Evolutionary conservation across 179 eudicot species (phyloP).

Genomic region (Camellia oleifera): DNA sequence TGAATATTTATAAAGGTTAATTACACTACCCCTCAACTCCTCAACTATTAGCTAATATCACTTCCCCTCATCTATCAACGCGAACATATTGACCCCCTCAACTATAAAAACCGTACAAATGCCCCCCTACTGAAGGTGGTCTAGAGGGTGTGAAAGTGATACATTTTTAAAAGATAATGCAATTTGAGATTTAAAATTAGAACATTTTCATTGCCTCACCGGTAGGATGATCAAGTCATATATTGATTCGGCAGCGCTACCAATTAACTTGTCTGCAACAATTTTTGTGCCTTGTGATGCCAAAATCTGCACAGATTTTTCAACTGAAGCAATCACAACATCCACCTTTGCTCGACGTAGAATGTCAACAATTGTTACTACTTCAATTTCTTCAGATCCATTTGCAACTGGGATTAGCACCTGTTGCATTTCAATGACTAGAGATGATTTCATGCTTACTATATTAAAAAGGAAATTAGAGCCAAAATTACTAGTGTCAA

Average conservation of each 20-base stretch:
- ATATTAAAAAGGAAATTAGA: not conserved
- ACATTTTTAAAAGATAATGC: not conserved
- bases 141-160: no score
- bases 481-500: not conserved
- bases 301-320: conserved; percentile 51
- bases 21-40: no score
- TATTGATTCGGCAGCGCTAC: conserved; percentile 52
- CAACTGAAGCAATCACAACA: conserved; percentile 82
- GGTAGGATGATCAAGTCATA: conserved; percentile 86
- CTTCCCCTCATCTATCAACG: no score
- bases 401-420: conserved; percentile 91
- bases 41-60: no score
- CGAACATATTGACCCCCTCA: no score
- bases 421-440: conserved; percentile 29
- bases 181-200: not conserved
- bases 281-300: conserved; percentile 77
- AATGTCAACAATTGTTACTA: conserved; percentile 65
- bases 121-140: no score
- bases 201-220: conserved; percentile 38
- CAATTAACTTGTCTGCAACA: conserved; percentile 65
- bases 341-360: conserved; percentile 76
- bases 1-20: not conserved
- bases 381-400: conserved; percentile 81
- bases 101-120: no score
- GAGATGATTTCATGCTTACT: not conserved